Base-by-base conservation (phyloP, 1,284 basidiomycete species). In the Tilletia caries region DNA sequence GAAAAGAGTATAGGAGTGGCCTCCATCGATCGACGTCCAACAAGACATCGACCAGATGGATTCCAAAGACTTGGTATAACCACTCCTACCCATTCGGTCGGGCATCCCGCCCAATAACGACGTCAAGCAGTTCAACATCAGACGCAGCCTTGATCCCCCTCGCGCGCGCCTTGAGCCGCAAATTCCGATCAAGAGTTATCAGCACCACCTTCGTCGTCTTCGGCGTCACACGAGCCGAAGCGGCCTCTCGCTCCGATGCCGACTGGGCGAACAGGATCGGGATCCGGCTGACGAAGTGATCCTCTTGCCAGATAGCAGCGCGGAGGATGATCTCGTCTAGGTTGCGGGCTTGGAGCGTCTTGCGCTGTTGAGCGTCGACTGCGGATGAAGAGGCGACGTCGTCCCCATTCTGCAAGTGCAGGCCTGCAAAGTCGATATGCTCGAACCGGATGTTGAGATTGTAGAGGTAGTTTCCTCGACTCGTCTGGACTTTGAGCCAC, bases 251-350 rank as follows among this genome's bases (percentile, higher is more conserved):
- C 8, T 52, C 54, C 54, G 46, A 34, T 18, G 32, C 34, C 6
- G 33, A 44, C 81, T 64, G 58, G 32, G 67, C 88, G 88, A 66
- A 95, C 86, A 81, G 92, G 85, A 23, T 86, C 85, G 65, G 70
- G 0, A 91, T 89, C 15, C 94, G 89, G 84, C 96, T 92, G 27
- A 90, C 86, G 89, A 94, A 98, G 80, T 97, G 92, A 64, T 93
- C 90, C 66, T 90, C 88, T 82, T 97, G 95, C 92, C 93, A 97
- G 64, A 91, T 87, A 12, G 92, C 92, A 25, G 93, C 91, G 77
- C 91, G 90, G 52, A 98, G 87, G 72, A 98, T 97, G 66, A 96
- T 87, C 81, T 98, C 95, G 82, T 98, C 95, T 90, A 97, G 93
- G 71, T 88, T 92, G 41, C 91, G 87, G 65, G 91, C 91, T 5